These are phyloP conservation scores for Taphrina deformans DNA, from an alignment of 1,139 yeast genomes.

Conservation along the genomic window DNA sequence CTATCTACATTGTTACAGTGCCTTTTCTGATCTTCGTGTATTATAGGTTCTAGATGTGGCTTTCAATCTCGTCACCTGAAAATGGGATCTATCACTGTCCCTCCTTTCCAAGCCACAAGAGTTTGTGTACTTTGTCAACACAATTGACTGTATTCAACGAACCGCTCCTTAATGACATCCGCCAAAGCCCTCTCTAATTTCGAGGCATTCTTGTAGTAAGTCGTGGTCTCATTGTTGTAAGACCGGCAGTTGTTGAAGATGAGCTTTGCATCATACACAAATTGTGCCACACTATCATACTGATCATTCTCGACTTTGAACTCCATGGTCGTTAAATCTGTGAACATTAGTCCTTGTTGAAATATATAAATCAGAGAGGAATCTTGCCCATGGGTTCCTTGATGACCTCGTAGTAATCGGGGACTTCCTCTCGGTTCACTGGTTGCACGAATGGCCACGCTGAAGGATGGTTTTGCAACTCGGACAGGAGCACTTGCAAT, in stretches of 20 bases:
- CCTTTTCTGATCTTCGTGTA: too few relatives aligned
- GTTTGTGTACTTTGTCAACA: too few relatives aligned
- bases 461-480: slow-evolving; percentile 88
- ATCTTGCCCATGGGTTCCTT: slow-evolving; percentile 82
- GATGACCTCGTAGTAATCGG: slow-evolving; percentile 92
- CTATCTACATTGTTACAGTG: too few relatives aligned
- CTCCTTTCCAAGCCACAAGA: too few relatives aligned
- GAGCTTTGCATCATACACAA: slow-evolving; percentile 80
- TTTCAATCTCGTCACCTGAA: too few relatives aligned
- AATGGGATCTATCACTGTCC: too few relatives aligned
- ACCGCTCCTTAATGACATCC: slow-evolving; percentile 31
- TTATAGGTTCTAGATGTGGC: too few relatives aligned
- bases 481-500: slow-evolving; percentile 84
- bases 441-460: slow-evolving; percentile 99
- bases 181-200: slow-evolving; percentile 31
- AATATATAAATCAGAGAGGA: too few relatives aligned
- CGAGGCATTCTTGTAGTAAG: slow-evolving; percentile 60
- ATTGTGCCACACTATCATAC: slow-evolving; percentile 86
- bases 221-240: slow-evolving; percentile 84
- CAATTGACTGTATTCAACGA: slow-evolving; percentile 18
- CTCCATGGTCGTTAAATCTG: slow-evolving; percentile 90
- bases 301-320: slow-evolving; percentile 86
- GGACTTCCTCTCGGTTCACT: slow-evolving; percentile 89
- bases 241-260: slow-evolving; percentile 87
- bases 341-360: neutral